These are phyloP conservation scores for Globisporangium nagaii DNA, from an alignment of 352 stramenopile genomes.

Conservation along the genomic window DNA sequence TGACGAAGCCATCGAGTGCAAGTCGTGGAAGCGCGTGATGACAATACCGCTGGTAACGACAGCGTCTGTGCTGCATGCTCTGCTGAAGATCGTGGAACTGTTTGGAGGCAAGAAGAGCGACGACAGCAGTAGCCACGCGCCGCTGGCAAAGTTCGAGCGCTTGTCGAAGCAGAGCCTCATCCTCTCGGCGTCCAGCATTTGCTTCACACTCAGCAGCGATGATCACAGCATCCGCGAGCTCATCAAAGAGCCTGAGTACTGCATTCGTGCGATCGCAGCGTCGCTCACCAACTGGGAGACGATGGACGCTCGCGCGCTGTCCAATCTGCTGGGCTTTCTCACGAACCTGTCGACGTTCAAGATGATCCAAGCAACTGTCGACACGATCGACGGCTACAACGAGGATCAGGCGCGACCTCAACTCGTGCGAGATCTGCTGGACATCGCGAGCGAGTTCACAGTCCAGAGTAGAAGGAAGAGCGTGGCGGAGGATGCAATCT, in stretches of 20 bases:
- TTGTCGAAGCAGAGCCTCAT: slow-evolving; percentile 1
- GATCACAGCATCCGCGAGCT: slow-evolving; percentile 21
- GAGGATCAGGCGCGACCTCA: neutral
- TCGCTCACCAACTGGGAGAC: neutral
- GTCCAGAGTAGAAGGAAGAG: neutral
- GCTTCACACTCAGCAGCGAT: slow-evolving; percentile 52
- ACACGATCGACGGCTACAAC: slow-evolving; percentile 10
- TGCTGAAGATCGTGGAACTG: slow-evolving; percentile 19
- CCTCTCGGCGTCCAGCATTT: slow-evolving; percentile 34
- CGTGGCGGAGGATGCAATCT: neutral
- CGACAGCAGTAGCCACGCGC: neutral
- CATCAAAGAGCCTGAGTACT: neutral
- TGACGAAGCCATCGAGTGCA: slow-evolving; percentile 44
- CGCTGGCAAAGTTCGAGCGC: neutral
- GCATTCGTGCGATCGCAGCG: slow-evolving; percentile 10
- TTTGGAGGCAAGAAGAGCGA: neutral
- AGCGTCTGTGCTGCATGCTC: slow-evolving; percentile 7
- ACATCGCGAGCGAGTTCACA: neutral
- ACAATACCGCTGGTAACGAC: too few species aligned
- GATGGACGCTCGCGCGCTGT: slow-evolving; percentile 2
- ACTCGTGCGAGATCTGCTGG: slow-evolving; percentile 1
- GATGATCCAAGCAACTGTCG: slow-evolving; percentile 19
- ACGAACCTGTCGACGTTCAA: slow-evolving; percentile 52
- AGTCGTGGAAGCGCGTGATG: slow-evolving; percentile 49
- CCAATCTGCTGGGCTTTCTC: slow-evolving; percentile 45